Conservation (phyloP, 148 eudicot genomes). For the Limonium bicolor region DNA sequence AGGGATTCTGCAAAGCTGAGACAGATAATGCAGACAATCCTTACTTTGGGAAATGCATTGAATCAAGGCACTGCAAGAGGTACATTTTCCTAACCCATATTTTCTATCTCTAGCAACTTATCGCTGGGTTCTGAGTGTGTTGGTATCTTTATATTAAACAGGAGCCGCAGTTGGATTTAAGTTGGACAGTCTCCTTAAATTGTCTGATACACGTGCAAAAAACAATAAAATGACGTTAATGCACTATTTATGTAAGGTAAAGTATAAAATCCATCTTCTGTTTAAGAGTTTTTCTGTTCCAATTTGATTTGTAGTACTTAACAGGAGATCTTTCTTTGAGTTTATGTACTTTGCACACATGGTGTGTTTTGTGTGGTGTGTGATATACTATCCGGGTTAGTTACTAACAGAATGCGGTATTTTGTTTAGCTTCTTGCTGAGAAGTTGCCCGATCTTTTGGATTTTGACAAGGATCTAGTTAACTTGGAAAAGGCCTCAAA, state of each 20-base stretch:
- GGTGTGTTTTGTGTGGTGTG: no score
- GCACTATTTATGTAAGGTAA: slow-evolving; percentile 97
- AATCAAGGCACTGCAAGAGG: slow-evolving; percentile 99
- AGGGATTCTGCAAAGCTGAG: slow-evolving; percentile 79
- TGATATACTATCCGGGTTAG: no score
- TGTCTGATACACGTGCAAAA: slow-evolving; percentile 95
- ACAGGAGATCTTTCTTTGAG: no score
- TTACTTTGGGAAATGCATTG: slow-evolving; percentile 92
- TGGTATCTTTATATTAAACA: slow-evolving; percentile 15
- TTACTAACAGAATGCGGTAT: not conserved
- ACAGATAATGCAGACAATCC: slow-evolving; percentile 96
- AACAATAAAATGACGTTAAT: slow-evolving; percentile 95
- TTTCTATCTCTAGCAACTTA: slow-evolving; percentile 1
- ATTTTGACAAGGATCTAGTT: slow-evolving; percentile 81
- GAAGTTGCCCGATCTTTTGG: slow-evolving; percentile 80
- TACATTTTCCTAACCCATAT: slow-evolving; percentile 11
- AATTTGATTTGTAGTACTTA: no score
- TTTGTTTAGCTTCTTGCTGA: slow-evolving; percentile 63
- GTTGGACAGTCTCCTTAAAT: slow-evolving; percentile 91
- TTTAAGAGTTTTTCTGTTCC: no score
- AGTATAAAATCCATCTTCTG: no score
- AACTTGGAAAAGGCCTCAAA: slow-evolving; percentile 95
- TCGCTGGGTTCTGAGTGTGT: not conserved
- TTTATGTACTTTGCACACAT: no score
- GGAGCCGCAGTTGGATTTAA: slow-evolving; percentile 97